A percentile compares a stretch with the other conserved stretches of the same genome.
phyloP scores from a whole-genome alignment of 148 eudicot genomes.

The Dianthus caryophyllus region DNA sequence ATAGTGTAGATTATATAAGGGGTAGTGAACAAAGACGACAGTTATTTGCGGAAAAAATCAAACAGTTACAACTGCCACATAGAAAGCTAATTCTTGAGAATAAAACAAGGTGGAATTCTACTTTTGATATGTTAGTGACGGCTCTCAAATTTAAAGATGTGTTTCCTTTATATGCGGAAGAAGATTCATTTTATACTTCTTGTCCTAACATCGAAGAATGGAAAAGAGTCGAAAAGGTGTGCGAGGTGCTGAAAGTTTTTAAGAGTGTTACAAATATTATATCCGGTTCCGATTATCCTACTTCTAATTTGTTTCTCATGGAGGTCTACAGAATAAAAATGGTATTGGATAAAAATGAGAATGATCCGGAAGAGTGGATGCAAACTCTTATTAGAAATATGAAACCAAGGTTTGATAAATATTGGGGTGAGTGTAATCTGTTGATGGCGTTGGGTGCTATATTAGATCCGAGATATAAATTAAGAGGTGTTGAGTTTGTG shows the following conservation, averaged over 20 bases:
- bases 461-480: background rate
- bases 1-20: constrained; percentile 9
- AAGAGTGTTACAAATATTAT: no score
- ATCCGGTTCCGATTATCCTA: no score
- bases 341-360: background rate
- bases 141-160: no score
- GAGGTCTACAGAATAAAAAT: background rate
- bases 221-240: background rate
- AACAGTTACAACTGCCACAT: constrained; percentile 5
- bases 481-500: background rate
- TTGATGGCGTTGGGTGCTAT: background rate
- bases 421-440: background rate
- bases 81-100: background rate
- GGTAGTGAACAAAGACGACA: background rate
- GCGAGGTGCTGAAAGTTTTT: background rate
- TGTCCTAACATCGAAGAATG: background rate
- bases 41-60: background rate
- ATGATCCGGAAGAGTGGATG: background rate
- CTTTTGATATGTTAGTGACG: background rate
- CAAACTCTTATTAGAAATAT: background rate
- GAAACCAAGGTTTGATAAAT: background rate
- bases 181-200: background rate
- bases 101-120: no score
- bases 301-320: no score
- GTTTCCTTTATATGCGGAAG: background rate